phyloP scores from a whole-genome alignment of 495 filamentous ascomycete species.

The Xylaria intraflava region DNA sequence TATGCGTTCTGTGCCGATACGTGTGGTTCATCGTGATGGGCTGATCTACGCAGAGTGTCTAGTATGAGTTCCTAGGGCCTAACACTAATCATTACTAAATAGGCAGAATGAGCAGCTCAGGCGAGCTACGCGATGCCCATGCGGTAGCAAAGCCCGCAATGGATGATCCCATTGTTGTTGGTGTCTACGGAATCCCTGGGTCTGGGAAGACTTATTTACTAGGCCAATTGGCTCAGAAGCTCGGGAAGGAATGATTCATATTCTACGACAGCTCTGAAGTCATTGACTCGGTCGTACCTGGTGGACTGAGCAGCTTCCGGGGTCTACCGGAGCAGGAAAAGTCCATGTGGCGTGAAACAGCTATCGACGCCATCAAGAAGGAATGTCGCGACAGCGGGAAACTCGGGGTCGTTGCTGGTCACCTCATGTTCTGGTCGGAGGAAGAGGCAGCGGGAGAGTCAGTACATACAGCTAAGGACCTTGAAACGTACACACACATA shows the following conservation, averaged over 20 bases:
- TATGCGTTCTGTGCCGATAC: too few species aligned
- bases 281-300: slow-evolving; percentile 41
- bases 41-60: too few species aligned
- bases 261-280: slow-evolving; percentile 51
- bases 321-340: slow-evolving; percentile 36
- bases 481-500: slow-evolving; percentile 52
- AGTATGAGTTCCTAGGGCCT: too few species aligned
- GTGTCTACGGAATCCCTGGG: slow-evolving; percentile 58
- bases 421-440: slow-evolving; percentile 55
- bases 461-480: slow-evolving; percentile 44
- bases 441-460: slow-evolving; percentile 23
- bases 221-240: slow-evolving; percentile 33
- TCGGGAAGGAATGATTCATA: slow-evolving; percentile 34
- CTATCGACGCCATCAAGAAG: slow-evolving; percentile 43
- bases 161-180: slow-evolving; percentile 48
- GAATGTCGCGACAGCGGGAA: slow-evolving; percentile 32
- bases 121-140: too few species aligned
- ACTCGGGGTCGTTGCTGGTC: slow-evolving; percentile 50
- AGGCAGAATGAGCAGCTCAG: too few species aligned
- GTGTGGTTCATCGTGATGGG: too few species aligned
- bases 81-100: too few species aligned
- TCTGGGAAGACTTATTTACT: slow-evolving; percentile 52
- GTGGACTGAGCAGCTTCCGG: slow-evolving; percentile 49
- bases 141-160: too few species aligned
- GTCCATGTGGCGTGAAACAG: slow-evolving; percentile 34